Percentiles rank a stretch among this genome's conserved stretches.
phyloP scores from a whole-genome alignment of 2,329 filamentous ascomycete genomes.

The Cercospora citrullina region DNA sequence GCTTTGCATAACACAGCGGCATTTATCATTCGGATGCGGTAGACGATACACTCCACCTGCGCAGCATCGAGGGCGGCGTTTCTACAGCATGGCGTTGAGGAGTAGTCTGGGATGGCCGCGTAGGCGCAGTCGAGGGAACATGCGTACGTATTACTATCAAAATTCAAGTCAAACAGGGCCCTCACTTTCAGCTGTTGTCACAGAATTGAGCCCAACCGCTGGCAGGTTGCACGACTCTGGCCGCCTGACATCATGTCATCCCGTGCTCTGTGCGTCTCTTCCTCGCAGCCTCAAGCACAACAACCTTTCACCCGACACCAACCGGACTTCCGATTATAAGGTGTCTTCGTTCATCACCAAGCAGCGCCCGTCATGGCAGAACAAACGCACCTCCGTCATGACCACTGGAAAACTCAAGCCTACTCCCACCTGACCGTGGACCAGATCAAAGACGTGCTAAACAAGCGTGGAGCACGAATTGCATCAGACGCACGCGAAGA shows the following conservation, averaged over 20 bases:
- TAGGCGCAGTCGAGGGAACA: background rate
- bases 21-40: conserved; percentile 15
- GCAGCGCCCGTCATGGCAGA: background rate
- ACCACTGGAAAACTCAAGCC: background rate
- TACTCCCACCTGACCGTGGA: background rate
- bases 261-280: background rate
- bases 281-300: background rate
- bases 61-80: conserved; percentile 16
- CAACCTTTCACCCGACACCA: background rate
- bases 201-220: background rate
- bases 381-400: background rate
- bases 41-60: conserved; percentile 19
- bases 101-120: background rate
- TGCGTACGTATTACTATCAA: conserved; percentile 7
- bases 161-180: background rate
- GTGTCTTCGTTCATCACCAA: background rate
- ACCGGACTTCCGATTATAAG: background rate
- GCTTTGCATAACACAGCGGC: conserved; percentile 11
- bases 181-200: background rate
- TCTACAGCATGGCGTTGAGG: conserved; percentile 19
- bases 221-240: background rate
- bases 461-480: background rate
- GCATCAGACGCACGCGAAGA: background rate
- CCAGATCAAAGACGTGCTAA: background rate
- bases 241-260: background rate